phyloP scores from a whole-genome alignment of 176 grass and related monocot species.

The Eragrostis curvula region DNA sequence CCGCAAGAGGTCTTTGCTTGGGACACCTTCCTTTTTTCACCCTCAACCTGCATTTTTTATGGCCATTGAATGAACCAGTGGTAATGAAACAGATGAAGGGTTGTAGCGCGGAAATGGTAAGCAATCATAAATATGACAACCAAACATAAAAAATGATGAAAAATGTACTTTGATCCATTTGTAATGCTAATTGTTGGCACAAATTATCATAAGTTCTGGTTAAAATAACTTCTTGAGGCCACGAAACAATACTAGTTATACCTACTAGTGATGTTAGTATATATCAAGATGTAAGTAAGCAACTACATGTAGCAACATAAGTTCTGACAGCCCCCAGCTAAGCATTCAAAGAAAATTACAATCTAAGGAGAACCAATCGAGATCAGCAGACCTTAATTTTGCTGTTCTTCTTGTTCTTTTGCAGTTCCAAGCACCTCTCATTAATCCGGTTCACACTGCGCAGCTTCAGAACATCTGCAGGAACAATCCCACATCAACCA shows the following conservation, averaged over 20 bases:
- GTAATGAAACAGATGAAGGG: slow-evolving; percentile 1
- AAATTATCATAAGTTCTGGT: not conserved
- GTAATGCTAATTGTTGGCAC: not conserved
- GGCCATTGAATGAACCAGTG: slow-evolving; percentile 2
- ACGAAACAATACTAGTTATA: not conserved
- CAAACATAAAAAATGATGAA: not conserved
- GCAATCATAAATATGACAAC: slow-evolving; percentile 10
- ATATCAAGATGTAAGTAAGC: not conserved
- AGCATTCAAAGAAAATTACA: slow-evolving; percentile 5
- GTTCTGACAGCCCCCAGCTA: not conserved
- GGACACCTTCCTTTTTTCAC: slow-evolving; percentile 50
- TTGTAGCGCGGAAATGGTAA: slow-evolving; percentile 5
- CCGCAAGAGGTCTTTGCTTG: slow-evolving; percentile 64
- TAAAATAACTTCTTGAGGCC: not conserved
- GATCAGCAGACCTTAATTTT: slow-evolving; percentile 70
- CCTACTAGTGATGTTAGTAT: not conserved
- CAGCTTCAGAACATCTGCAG: slow-evolving; percentile 79
- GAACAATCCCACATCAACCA: slow-evolving; percentile 31
- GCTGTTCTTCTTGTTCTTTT: slow-evolving; percentile 74
- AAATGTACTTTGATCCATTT: not conserved
- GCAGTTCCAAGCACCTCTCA: slow-evolving; percentile 84
- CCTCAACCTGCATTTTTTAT: slow-evolving; percentile 53
- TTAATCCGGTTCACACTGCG: slow-evolving; percentile 72
- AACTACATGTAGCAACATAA: not conserved
- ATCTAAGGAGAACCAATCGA: not conserved